Conservation (phyloP, 768 basidiomycete species). For the Boletellus emodensis region DNA sequence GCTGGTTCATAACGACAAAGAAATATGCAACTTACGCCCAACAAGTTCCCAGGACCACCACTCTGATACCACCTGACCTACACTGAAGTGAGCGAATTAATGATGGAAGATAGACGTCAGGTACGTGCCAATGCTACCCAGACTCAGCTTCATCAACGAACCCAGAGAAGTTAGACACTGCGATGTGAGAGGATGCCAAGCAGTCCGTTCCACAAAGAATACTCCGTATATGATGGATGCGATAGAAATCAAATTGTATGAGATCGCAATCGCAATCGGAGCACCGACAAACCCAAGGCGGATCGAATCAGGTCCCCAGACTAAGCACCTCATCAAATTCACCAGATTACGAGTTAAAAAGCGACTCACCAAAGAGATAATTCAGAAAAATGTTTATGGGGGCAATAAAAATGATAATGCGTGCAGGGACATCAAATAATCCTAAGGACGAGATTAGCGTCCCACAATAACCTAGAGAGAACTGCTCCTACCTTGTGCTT, state of each 20-base stretch:
- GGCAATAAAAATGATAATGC: conserved; percentile 75
- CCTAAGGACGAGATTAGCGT: conserved; percentile 36
- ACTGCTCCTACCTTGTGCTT: conserved; percentile 67
- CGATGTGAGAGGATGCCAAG: conserved; percentile 78
- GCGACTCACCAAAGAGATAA: conserved; percentile 63
- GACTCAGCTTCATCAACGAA: conserved; percentile 66
- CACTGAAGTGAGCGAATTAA: background rate
- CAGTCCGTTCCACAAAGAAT: conserved; percentile 61
- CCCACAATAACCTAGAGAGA: conserved; percentile 15
- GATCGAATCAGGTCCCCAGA: conserved; percentile 82
- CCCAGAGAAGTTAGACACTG: conserved; percentile 65
- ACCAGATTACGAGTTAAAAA: background rate
- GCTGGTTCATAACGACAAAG: background rate
- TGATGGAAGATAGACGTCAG: background rate
- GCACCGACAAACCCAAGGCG: conserved; percentile 90
- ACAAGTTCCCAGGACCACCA: conserved; percentile 98
- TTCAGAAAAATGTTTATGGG: conserved; percentile 84
- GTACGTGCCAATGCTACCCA: conserved; percentile 69
- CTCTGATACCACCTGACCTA: conserved; percentile 78
- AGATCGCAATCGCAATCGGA: conserved; percentile 82
- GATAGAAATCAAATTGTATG: conserved; percentile 76
- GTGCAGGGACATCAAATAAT: conserved; percentile 80
- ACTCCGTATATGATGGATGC: conserved; percentile 60
- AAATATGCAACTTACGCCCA: conserved; percentile 34
- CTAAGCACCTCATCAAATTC: conserved; percentile 59